Conservation (phyloP, 345 rosid species). For the Rhodamnia rubescens region DNA sequence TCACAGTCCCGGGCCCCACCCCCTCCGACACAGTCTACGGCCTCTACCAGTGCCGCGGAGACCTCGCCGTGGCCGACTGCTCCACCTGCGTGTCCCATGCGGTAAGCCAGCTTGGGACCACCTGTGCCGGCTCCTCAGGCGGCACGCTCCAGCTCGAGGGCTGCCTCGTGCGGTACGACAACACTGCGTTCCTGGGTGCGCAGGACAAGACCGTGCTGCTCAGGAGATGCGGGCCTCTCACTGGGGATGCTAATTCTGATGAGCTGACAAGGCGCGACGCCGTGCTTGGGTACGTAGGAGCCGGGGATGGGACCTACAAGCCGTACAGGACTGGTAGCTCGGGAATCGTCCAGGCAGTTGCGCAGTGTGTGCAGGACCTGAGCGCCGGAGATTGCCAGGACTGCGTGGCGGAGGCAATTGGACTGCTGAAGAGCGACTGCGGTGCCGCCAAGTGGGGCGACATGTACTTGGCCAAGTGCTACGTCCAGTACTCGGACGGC, state of each 20-base stretch:
- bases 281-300: constrained; percentile 40
- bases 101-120: constrained; percentile 35
- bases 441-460: constrained; percentile 57
- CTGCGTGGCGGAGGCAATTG: constrained; percentile 70
- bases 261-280: constrained; percentile 37
- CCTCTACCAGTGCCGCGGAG: constrained; percentile 82
- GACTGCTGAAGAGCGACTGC: constrained; percentile 51
- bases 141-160: constrained; percentile 67
- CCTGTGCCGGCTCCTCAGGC: constrained; percentile 44
- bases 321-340: constrained; percentile 38
- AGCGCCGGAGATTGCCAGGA: constrained; percentile 67
- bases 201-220: constrained; percentile 61
- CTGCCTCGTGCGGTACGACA: constrained; percentile 67
- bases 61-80: constrained; percentile 57
- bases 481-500: constrained; percentile 44
- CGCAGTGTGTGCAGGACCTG: constrained; percentile 82
- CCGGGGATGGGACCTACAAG: constrained; percentile 28
- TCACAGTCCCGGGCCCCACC: constrained; percentile 38
- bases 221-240: constrained; percentile 53
- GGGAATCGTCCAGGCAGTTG: constrained; percentile 40
- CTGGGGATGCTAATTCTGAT: constrained; percentile 25
- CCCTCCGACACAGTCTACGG: constrained; percentile 53
- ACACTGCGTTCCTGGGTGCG: constrained; percentile 47
- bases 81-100: constrained; percentile 62
- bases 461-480: constrained; percentile 81